A percentile compares a stretch with the other conserved stretches of the same genome.
These are phyloP conservation scores for Rhynchospora breviuscula DNA, from an alignment of 176 grass and related monocot species.

Conservation along the genomic window DNA sequence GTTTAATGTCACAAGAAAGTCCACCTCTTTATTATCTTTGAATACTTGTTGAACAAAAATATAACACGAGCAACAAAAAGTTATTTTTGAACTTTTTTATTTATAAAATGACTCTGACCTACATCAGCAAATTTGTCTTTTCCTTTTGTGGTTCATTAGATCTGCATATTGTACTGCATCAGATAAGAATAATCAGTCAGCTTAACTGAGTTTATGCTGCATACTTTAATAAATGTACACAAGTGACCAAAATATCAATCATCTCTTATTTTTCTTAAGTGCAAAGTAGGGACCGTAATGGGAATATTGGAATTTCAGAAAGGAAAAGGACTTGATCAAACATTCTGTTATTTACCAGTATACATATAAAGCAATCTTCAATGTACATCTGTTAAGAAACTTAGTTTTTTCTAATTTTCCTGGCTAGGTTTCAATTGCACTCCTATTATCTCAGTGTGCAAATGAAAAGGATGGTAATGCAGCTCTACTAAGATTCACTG, in stretches of 20 bases:
- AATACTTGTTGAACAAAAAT: not conserved
- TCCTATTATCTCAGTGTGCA: conserved; percentile 77
- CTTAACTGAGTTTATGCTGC: not conserved
- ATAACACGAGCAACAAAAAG: not conserved
- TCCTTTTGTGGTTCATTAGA: not conserved
- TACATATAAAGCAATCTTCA: not conserved
- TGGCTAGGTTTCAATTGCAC: conserved; percentile 62
- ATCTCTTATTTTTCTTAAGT: not conserved
- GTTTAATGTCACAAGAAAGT: not conserved
- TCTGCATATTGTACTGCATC: not conserved
- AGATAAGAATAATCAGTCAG: not conserved
- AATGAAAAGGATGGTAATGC: conserved; percentile 71
- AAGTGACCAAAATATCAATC: not conserved
- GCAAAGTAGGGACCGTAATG: not conserved
- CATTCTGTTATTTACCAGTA: not conserved
- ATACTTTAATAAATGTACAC: not conserved
- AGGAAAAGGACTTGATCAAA: not conserved
- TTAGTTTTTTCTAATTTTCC: not conserved
- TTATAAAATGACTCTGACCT: not conserved
- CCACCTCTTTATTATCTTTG: not conserved
- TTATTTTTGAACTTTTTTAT: not conserved
- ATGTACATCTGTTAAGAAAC: not conserved
- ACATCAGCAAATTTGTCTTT: not conserved
- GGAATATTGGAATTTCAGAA: not conserved
- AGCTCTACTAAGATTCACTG: conserved; percentile 64